phyloP scores from a whole-genome alignment of 805 yeast genomes.

The Torulaspora indica region DNA sequence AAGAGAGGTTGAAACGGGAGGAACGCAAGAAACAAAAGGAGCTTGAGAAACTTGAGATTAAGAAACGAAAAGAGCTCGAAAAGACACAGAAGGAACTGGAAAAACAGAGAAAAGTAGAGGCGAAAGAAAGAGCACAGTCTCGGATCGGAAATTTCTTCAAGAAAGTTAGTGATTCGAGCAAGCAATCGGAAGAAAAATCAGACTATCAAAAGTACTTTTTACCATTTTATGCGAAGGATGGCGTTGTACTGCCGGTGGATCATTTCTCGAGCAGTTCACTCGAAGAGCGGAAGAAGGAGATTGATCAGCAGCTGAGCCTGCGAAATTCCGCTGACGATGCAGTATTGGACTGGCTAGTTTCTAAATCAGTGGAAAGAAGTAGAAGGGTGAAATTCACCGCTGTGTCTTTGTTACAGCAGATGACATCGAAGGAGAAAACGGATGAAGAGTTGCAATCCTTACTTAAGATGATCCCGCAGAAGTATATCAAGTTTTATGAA shows the following conservation, averaged over 20 bases:
- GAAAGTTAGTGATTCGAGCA: slow-evolving; percentile 30
- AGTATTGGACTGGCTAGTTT: slow-evolving; percentile 22
- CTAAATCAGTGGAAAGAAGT: slow-evolving; percentile 17
- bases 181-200: slow-evolving; percentile 22
- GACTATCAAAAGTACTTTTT: slow-evolving; percentile 36
- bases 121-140: slow-evolving; percentile 38
- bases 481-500: slow-evolving; percentile 46
- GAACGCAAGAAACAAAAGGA: slow-evolving; percentile 23
- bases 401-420: slow-evolving; percentile 33
- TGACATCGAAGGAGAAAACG: slow-evolving; percentile 40
- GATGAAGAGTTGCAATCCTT: slow-evolving; percentile 33
- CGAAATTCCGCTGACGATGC: slow-evolving; percentile 5
- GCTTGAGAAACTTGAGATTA: slow-evolving; percentile 23
- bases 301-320: slow-evolving; percentile 16
- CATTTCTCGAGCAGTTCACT: slow-evolving; percentile 5
- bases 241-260: slow-evolving; percentile 25
- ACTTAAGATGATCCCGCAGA: slow-evolving; percentile 32
- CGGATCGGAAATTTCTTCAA: slow-evolving; percentile 38
- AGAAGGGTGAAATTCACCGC: slow-evolving; percentile 34
- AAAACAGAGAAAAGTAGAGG: slow-evolving; percentile 22
- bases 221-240: slow-evolving; percentile 39
- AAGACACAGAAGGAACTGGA: slow-evolving; percentile 22
- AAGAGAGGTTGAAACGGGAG: slow-evolving; percentile 28
- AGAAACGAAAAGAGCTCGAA: slow-evolving; percentile 26
- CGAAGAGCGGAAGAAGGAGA: slow-evolving; percentile 14